Base-by-base conservation (phyloP, 2,329 filamentous ascomycete genomes). In the Celoporthe dispersa region DNA sequence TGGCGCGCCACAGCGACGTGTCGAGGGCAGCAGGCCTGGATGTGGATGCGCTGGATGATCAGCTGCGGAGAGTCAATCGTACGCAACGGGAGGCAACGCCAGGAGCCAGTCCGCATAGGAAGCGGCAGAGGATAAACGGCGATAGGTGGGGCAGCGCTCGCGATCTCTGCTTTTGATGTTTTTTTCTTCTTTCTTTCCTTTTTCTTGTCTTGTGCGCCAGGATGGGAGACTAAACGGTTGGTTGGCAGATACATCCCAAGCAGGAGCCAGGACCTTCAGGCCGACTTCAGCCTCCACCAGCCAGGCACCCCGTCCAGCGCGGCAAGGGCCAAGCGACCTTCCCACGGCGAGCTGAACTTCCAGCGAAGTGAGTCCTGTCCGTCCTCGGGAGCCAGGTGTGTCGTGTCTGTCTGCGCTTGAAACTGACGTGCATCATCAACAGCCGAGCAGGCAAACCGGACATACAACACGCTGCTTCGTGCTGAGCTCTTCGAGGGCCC, bases 401-500 rank as follows among this genome's bases (percentile, higher is more conserved):
- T 37, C 35, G 35, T 44, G 14, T 48, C 44, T 48, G 7, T 48
- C 19, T 6, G 28, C 14, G 61, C 37, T 0, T 8, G 31, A 25
- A 41, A 48, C 70, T 80, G 73, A 80, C 73, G 64, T 59, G 57
- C 37, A 35, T 68, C 33, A 6, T 51, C n/a, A n/a, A 53, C 72
- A 89, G 94, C 92, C 64, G 94, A 98, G 82, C 94, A 98, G 86
- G 96, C 96, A 63, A 98, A 99, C 76, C 89, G 92, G 70, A 98
- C 93, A 28, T 99, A 95, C 80, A 97, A 94, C 37, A 92, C 90
- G 28, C 84, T 99, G 8, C 84, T 99, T 68, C 91, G 96, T 69
- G 91, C 93, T 66, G 96, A 99, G 80, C 88, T 99, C 71, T 99
- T 99, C 79, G 95, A 97, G 76, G 89, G 88, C 75, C 93, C 94